Evolutionary conservation across 495 filamentous ascomycete genomes (phyloP).

Genomic region (Cercophora samala): DNA sequence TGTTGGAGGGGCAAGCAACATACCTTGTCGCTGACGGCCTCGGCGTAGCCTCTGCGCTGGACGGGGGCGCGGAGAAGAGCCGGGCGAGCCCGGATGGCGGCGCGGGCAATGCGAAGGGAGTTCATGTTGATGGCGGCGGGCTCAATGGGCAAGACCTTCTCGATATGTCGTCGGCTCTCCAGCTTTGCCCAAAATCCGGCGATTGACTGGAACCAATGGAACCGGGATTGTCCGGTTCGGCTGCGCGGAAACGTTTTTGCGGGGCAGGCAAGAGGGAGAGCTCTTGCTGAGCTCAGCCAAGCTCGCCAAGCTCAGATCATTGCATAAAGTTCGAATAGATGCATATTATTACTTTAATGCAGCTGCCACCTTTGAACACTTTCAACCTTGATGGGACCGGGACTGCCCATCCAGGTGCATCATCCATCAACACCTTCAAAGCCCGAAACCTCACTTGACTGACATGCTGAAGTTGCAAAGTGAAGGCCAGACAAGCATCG

Average conservation of each 20-base stretch:
- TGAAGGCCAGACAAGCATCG: not conserved
- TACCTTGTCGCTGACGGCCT: slow-evolving; percentile 78
- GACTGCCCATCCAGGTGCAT: not conserved
- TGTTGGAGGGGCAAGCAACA: slow-evolving; percentile 19
- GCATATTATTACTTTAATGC: not conserved
- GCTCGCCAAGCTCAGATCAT: not conserved
- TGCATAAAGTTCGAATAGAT: not conserved
- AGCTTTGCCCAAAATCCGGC: slow-evolving; percentile 14
- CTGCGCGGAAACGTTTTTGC: slow-evolving; percentile 4
- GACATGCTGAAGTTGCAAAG: not conserved
- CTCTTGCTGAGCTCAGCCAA: not conserved
- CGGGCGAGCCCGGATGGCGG: slow-evolving; percentile 76
- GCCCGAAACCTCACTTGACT: not conserved
- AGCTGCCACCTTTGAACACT: not conserved
- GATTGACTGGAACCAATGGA: slow-evolving; percentile 11
- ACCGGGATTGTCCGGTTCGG: slow-evolving; percentile 12
- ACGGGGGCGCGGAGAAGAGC: slow-evolving; percentile 63
- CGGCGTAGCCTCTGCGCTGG: slow-evolving; percentile 87
- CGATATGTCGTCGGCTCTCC: slow-evolving; percentile 8
- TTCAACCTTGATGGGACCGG: not conserved
- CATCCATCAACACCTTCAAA: not conserved
- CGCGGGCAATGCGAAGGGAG: slow-evolving; percentile 82
- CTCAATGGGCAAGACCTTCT: slow-evolving; percentile 42
- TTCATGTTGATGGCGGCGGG: slow-evolving; percentile 67
- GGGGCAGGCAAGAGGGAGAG: not conserved